These are phyloP conservation scores for Chimonanthus praecox DNA, from an alignment of 164 flowering plant species.

Conservation along the genomic window DNA sequence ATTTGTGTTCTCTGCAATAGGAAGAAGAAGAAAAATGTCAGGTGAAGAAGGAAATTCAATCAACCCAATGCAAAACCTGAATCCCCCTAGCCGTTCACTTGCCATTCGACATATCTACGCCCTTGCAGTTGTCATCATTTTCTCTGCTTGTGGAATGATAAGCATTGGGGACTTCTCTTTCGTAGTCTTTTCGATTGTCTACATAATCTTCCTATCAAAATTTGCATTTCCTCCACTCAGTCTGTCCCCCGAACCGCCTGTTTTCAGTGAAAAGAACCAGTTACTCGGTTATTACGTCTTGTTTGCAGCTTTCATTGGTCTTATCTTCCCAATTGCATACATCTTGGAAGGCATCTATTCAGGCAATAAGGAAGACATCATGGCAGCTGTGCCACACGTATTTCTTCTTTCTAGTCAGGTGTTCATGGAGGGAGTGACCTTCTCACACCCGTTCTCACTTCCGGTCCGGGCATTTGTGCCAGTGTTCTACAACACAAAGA, in stretches of 20 bases:
- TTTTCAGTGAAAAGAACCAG: constrained; percentile 27
- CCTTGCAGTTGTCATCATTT: constrained; percentile 24
- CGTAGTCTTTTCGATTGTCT: constrained; percentile 30
- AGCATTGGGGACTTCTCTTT: constrained; percentile 27
- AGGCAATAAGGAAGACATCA: constrained; percentile 55
- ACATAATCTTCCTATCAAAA: constrained; percentile 22
- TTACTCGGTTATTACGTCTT: constrained; percentile 34
- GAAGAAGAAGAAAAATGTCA: not conserved
- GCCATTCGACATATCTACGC: constrained; percentile 37
- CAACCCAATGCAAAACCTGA: not conserved
- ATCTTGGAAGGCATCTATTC: constrained; percentile 56
- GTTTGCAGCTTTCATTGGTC: constrained; percentile 47
- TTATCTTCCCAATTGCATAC: constrained; percentile 56
- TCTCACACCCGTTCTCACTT: constrained; percentile 39
- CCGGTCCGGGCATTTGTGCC: constrained; percentile 64
- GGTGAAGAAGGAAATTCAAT: not conserved
- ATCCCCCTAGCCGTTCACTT: constrained; percentile 13
- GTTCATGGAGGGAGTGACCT: constrained; percentile 58
- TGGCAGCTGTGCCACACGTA: constrained; percentile 64
- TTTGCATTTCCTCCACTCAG: constrained; percentile 21
- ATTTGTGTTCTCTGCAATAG: not conserved
- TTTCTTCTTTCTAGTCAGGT: constrained; percentile 63
- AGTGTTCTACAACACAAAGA: constrained; percentile 51
- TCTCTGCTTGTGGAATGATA: constrained; percentile 42
- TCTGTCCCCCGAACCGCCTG: constrained; percentile 17